phyloP scores from a whole-genome alignment of 164 flowering plant genomes.

The Vitis rotundifolia region DNA sequence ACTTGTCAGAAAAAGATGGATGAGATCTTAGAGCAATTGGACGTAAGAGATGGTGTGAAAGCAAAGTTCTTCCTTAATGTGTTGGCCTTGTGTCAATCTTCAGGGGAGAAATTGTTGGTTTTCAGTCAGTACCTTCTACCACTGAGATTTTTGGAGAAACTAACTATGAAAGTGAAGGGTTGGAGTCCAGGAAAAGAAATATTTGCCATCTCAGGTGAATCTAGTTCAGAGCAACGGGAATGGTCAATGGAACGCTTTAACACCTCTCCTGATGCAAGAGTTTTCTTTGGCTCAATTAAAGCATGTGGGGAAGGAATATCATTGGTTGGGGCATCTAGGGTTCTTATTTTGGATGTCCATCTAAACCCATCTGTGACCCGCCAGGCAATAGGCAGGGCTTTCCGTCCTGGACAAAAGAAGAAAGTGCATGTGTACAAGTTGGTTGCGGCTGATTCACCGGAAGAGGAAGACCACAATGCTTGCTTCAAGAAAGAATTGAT shows the following conservation, averaged over 20 bases:
- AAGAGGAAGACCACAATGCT: slow-evolving; percentile 66
- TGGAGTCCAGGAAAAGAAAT: slow-evolving; percentile 68
- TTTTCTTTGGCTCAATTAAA: slow-evolving; percentile 85
- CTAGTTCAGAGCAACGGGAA: slow-evolving; percentile 60
- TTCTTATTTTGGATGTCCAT: slow-evolving; percentile 78
- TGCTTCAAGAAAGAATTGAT: slow-evolving; percentile 77
- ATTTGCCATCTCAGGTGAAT: slow-evolving; percentile 74
- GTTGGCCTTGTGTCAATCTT: slow-evolving; percentile 58
- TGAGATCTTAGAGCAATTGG: slow-evolving; percentile 40
- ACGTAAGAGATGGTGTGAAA: slow-evolving; percentile 78
- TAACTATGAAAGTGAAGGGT: slow-evolving; percentile 49
- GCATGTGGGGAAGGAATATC: slow-evolving; percentile 98
- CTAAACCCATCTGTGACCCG: slow-evolving; percentile 88
- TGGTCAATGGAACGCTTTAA: slow-evolving; percentile 70
- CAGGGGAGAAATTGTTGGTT: slow-evolving; percentile 83
- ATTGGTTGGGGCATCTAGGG: slow-evolving; percentile 87
- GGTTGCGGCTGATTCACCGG: slow-evolving; percentile 75
- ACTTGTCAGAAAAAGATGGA: slow-evolving; percentile 28
- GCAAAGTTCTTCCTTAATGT: slow-evolving; percentile 76
- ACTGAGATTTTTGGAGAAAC: slow-evolving; percentile 69
- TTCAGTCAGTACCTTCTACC: slow-evolving; percentile 89
- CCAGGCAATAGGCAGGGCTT: slow-evolving; percentile 88
- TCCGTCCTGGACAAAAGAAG: slow-evolving; percentile 84
- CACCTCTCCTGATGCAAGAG: slow-evolving; percentile 67
- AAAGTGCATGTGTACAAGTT: slow-evolving; percentile 72